These are phyloP conservation scores for Globisporangium viniferum DNA, from an alignment of 352 stramenopile species.

Conservation along the genomic window DNA sequence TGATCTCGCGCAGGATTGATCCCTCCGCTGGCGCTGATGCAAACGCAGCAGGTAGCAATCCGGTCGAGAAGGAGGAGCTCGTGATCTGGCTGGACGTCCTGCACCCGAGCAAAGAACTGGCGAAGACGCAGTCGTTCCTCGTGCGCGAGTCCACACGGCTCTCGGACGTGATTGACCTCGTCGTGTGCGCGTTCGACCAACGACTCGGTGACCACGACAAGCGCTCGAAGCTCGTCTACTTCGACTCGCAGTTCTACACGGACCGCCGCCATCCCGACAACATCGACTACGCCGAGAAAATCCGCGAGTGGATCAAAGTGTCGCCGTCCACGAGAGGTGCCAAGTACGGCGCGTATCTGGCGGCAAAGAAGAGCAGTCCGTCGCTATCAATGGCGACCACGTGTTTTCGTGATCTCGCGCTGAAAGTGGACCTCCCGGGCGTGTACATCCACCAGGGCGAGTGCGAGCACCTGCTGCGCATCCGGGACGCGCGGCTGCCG, in stretches of 20 bases:
- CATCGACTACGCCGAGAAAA: slow-evolving; percentile 54
- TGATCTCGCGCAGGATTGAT: slow-evolving; percentile 2
- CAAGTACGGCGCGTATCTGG: slow-evolving; percentile 26
- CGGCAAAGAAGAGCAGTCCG: neutral
- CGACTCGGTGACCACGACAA: slow-evolving; percentile 36
- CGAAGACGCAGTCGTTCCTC: slow-evolving; percentile 68
- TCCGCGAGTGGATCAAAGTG: slow-evolving; percentile 51
- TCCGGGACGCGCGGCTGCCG: slow-evolving; percentile 62
- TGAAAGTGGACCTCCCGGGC: slow-evolving; percentile 52
- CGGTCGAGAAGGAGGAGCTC: slow-evolving; percentile 30
- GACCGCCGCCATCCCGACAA: slow-evolving; percentile 36
- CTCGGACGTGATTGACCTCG: slow-evolving; percentile 48
- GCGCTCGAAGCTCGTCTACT: slow-evolving; percentile 60
- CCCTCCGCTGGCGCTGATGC: neutral
- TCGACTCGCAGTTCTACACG: slow-evolving; percentile 54
- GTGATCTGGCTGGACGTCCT: slow-evolving; percentile 73
- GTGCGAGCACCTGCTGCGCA: slow-evolving; percentile 66
- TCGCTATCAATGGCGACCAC: slow-evolving; percentile 34
- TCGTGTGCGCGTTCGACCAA: slow-evolving; percentile 69
- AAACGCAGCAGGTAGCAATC: neutral
- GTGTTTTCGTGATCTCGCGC: slow-evolving; percentile 45
- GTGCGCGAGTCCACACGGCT: slow-evolving; percentile 58
- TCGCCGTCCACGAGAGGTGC: slow-evolving; percentile 23
- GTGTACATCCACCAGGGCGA: slow-evolving; percentile 78
- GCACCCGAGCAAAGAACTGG: slow-evolving; percentile 63